Percentiles rank a stretch among this genome's conserved stretches.
phyloP scores from a whole-genome alignment of 208 protist species.

The Leishmania amazonensis region DNA sequence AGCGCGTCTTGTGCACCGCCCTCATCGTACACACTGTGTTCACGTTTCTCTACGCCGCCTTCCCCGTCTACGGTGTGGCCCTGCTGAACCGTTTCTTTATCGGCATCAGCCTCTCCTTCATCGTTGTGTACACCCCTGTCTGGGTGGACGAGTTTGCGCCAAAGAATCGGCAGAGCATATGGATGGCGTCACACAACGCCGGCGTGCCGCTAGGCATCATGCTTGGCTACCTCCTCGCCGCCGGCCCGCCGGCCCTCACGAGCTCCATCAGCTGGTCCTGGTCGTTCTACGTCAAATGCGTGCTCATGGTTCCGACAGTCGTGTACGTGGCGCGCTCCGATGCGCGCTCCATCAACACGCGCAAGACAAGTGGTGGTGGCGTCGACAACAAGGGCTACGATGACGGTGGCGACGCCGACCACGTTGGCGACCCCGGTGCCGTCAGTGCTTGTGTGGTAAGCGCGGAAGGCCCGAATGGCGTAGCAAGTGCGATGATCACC shows the following conservation, averaged over 20 bases:
- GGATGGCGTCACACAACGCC: slow-evolving; percentile 92
- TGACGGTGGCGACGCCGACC: neutral
- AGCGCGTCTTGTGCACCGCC: slow-evolving; percentile 51
- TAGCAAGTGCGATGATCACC: neutral
- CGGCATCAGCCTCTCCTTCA: slow-evolving; percentile 87
- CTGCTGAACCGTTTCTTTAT: slow-evolving; percentile 88
- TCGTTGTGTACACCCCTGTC: slow-evolving; percentile 92
- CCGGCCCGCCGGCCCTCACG: slow-evolving; percentile 48
- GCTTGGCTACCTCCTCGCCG: slow-evolving; percentile 84
- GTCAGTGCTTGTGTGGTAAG: neutral
- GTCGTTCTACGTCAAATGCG: slow-evolving; percentile 83
- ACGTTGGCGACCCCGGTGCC: neutral
- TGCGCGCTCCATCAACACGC: slow-evolving; percentile 58
- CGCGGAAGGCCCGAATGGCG: neutral
- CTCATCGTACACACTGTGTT: slow-evolving; percentile 77
- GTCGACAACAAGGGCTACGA: slow-evolving; percentile 6
- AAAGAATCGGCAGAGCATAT: slow-evolving; percentile 71
- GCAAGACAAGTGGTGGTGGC: slow-evolving; percentile 5
- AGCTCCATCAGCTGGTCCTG: slow-evolving; percentile 75
- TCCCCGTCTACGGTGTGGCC: slow-evolving; percentile 49
- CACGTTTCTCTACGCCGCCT: slow-evolving; percentile 74
- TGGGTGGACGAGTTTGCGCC: slow-evolving; percentile 95
- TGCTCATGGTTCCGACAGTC: slow-evolving; percentile 75
- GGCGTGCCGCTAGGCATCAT: slow-evolving; percentile 93
- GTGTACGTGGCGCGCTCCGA: slow-evolving; percentile 58